Conservation (phyloP, 495 filamentous ascomycete species). For the Opeltia flavorubescens region DNA sequence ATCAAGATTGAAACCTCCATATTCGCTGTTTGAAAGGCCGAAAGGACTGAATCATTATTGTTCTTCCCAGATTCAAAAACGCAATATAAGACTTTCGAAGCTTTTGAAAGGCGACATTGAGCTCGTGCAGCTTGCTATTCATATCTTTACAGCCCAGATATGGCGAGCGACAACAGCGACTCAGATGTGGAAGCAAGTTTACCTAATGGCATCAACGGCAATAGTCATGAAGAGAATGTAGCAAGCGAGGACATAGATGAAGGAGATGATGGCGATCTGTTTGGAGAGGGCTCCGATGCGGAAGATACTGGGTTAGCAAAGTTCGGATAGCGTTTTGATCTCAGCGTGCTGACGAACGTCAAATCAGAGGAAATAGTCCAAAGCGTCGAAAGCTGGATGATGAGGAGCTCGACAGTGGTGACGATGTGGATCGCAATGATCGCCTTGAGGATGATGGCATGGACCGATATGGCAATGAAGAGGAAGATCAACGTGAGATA, state of each 20-base stretch:
- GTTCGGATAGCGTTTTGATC: background rate
- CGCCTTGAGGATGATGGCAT: slow-evolving; percentile 28
- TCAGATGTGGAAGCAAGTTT: background rate
- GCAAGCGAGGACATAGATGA: slow-evolving; percentile 36
- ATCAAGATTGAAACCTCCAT: no score
- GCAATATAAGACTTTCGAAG: background rate
- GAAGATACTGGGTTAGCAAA: slow-evolving; percentile 9
- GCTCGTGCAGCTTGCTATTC: no score
- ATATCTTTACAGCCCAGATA: no score
- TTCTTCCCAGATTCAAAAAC: no score
- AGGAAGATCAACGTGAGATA: slow-evolving; percentile 31
- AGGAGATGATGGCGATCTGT: slow-evolving; percentile 48
- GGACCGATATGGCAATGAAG: slow-evolving; percentile 38
- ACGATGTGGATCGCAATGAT: slow-evolving; percentile 47
- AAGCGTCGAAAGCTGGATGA: slow-evolving; percentile 47
- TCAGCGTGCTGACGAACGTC: background rate
- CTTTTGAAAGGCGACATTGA: background rate
- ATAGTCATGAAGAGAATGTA: slow-evolving; percentile 22
- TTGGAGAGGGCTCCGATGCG: slow-evolving; percentile 37
- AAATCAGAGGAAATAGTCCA: slow-evolving; percentile 9
- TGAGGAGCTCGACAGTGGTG: slow-evolving; percentile 68
- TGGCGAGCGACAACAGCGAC: background rate
- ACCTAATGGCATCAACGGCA: slow-evolving; percentile 5
- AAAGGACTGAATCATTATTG: no score
- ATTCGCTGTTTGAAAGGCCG: no score